Evolutionary conservation across 495 filamentous ascomycete genomes (phyloP), one percentile per base, ranked within the genome.

Genomic region (Podospora comata): DNA sequence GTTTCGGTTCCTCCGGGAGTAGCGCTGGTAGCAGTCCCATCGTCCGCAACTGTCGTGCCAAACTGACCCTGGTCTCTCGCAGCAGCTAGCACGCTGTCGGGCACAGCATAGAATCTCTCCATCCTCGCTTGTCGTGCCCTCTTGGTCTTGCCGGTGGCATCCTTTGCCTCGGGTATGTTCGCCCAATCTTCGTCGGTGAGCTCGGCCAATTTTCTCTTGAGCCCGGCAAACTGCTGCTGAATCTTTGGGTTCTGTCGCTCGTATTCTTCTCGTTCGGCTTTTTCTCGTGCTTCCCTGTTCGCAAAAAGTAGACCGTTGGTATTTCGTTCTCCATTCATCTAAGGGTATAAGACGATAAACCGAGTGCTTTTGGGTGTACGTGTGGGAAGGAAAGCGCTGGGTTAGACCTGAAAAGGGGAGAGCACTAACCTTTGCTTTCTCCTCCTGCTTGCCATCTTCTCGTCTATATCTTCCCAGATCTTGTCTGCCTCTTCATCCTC

Each of bases 181-280:
- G 93, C 93, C 95, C 95, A 99, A 69, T 97, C 94, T 64, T 98
- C 94, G 80, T 97, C 95, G 65, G 90, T 92, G 62, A 99, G 89
- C 18, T 88, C 90, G 44, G 90, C 91, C 27, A 99, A 84, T 2
- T 91, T 92, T 73, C 96, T 85, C 79, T 98, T 99, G 59, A 97
- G 83, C 71, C 97, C 96, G 76, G 93, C 93, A 75, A 99, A 99
- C 76, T 98, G 95, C 72, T 97, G 93, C 79, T 97, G 93, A 64
- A 99, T 98, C 79, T 98, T 99, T 4, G 95, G 95, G 76, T 98
- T 98, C 75, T 97, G 91, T 58, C 88, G 87, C 79, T 99, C 96
- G 85, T 97, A 96, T 65, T 97, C 94, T 72, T 95, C 91, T 78
- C 85, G 89, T 82, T 98, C 94, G 81, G 91, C 86, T 74, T 89